Base-by-base conservation (phyloP, 2,329 filamentous ascomycete species). In the Calonectria pseudoreteaudii region DNA sequence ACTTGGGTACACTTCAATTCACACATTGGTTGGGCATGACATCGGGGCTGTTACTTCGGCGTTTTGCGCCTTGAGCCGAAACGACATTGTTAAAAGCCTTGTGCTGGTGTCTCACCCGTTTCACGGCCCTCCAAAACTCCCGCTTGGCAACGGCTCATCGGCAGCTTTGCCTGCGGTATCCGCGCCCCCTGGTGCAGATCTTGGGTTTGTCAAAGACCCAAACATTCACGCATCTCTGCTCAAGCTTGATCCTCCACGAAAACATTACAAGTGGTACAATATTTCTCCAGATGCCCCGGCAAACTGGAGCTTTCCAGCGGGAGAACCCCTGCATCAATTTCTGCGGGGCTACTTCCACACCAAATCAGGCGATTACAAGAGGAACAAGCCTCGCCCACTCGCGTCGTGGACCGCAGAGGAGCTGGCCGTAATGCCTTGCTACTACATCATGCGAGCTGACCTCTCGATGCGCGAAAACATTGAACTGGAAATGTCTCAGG, bases 241-340 rank as follows among this genome's bases (percentile, higher is more conserved):
- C 23, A 41, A 62, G 7, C 56, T 62, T 62, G n/a, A 26, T 20
- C 56, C 56, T 18, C 56, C 56, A 6, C 56, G 56, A 62, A 62
- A 62, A 30, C 56, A 62, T 13, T 62, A 62, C 23, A 62, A 62
- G 56, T 62, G 56, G 56, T 28, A 62, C 23, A 62, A 62, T 18
- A 62, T 62, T 41, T 62, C 56, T n/a, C 23, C 56, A 3, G 4
- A 14, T 2, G 56, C 56, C 10, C 13, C 36, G 8, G 23, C 23
- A 20, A 36, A 62, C 6, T 62, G 56, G 56, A 62, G 23, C 3
- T 41, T 41, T 28, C 56, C 56, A 0, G 6, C 26, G 2, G 56
- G 56, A 41, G 36, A 41, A 11, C 36, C 56, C 20, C 23, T 62
- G 9, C 36, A 20, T 38, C 23, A 16, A 2, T 62, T 62, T 16